Evolutionary conservation across 2,329 filamentous ascomycete genomes (phyloP).

Genomic region (Epichloe elymi): DNA sequence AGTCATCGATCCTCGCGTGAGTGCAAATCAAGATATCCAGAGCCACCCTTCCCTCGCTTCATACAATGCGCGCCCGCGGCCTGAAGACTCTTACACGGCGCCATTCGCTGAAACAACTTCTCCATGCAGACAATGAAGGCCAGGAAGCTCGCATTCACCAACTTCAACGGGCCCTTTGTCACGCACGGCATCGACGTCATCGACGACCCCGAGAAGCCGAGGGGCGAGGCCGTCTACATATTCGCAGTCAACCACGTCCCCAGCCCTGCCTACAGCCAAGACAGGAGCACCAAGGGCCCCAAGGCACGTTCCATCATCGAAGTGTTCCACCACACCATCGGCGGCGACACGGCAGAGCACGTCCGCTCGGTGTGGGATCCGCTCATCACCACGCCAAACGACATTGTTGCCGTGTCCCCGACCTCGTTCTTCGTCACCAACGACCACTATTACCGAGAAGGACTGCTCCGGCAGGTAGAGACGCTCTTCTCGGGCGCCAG

Average conservation of each 20-base stretch:
- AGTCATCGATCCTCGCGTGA: conserved; percentile 39
- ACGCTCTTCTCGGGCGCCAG: conserved; percentile 24
- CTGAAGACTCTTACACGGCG: too few species aligned
- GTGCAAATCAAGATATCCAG: conserved; percentile 5
- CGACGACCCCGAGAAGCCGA: conserved; percentile 26
- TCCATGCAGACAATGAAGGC: conserved; percentile 14
- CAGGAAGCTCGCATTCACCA: conserved; percentile 31
- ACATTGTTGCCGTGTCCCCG: conserved; percentile 35
- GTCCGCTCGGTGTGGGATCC: conserved; percentile 40
- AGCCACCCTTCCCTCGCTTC: not conserved
- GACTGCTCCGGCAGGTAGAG: conserved; percentile 33
- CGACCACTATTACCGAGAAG: conserved; percentile 41
- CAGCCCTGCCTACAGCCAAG: conserved; percentile 25
- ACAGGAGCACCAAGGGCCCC: conserved; percentile 13
- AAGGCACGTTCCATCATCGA: conserved; percentile 41
- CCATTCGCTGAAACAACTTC: too few species aligned
- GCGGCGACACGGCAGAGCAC: conserved; percentile 27
- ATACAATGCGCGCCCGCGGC: not conserved
- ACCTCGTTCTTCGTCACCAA: conserved; percentile 45
- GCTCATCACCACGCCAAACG: conserved; percentile 44
- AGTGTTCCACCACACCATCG: conserved; percentile 40
- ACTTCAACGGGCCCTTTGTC: conserved; percentile 39
- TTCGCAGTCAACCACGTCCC: conserved; percentile 48
- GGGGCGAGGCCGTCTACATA: conserved; percentile 37
- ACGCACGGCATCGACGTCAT: conserved; percentile 50